These are phyloP conservation scores for Barnettozyma vustinii DNA, from an alignment of 805 yeast species.

Conservation along the genomic window DNA sequence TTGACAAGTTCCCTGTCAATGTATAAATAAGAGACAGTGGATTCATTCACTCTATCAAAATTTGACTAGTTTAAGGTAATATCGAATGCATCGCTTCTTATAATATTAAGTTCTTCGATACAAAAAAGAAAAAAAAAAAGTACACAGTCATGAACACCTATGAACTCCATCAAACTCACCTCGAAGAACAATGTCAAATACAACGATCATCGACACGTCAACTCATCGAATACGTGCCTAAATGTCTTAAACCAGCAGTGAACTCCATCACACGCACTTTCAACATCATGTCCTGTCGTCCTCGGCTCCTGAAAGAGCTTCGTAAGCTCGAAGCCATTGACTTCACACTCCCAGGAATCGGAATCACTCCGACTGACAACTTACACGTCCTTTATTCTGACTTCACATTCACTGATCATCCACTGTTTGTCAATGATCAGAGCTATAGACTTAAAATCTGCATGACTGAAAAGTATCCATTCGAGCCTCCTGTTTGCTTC, in stretches of 20 bases:
- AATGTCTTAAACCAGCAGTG: background rate
- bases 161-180: background rate
- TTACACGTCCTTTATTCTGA: conserved; percentile 32
- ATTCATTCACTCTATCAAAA: no score
- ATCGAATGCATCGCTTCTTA: no score
- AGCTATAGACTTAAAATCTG: conserved; percentile 39
- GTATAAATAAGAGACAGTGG: no score
- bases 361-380: conserved; percentile 29
- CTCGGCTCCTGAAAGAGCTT: conserved; percentile 24
- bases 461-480: conserved; percentile 47
- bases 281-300: conserved; percentile 17
- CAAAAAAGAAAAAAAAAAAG: background rate
- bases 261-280: background rate
- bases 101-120: background rate
- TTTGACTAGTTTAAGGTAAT: no score
- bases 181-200: background rate
- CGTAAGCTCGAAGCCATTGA: conserved; percentile 11
- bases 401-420: conserved; percentile 30
- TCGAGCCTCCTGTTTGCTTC: conserved; percentile 51
- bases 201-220: background rate
- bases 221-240: background rate
- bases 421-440: conserved; percentile 30
- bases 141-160: background rate
- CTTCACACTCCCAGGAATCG: conserved; percentile 22
- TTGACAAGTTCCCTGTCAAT: no score